phyloP scores from a whole-genome alignment of 805 yeast species.

The Torulaspora franciscae region DNA sequence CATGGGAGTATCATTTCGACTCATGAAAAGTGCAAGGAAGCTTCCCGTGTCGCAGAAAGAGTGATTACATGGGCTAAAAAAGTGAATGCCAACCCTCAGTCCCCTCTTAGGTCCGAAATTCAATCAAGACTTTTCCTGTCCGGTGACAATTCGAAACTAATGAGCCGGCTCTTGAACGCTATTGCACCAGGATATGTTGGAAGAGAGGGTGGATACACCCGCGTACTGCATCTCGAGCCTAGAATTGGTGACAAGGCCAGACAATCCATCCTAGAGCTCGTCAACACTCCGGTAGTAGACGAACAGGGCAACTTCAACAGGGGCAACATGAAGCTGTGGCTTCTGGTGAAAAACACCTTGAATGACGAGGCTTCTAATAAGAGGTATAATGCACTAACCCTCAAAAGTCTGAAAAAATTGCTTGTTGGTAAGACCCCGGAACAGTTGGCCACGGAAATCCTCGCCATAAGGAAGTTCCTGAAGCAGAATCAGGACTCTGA shows the following conservation, averaged over 20 bases:
- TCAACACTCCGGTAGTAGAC: constrained; percentile 49
- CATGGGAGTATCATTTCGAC: constrained; percentile 71
- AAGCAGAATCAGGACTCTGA: constrained; percentile 10
- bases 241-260: constrained; percentile 87
- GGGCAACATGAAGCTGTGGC: constrained; percentile 35
- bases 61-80: constrained; percentile 57
- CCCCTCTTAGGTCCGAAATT: constrained; percentile 29
- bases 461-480: constrained; percentile 16
- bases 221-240: constrained; percentile 78
- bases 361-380: constrained; percentile 25
- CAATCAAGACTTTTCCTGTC: constrained; percentile 44
- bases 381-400: constrained; percentile 18
- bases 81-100: constrained; percentile 8
- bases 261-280: constrained; percentile 81
- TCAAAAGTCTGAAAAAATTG: constrained; percentile 26
- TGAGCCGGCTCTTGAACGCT: constrained; percentile 64
- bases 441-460: constrained; percentile 18
- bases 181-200: constrained; percentile 57
- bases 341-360: constrained; percentile 24
- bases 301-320: constrained; percentile 20
- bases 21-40: constrained; percentile 66
- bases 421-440: constrained; percentile 16
- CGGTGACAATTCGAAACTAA: constrained; percentile 41
- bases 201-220: constrained; percentile 78
- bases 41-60: constrained; percentile 59